A percentile compares a stretch with the other conserved stretches of the same genome.
Conservation (phyloP, 108 stramenopile species). For the Stephanodiscus triporus region DNA sequence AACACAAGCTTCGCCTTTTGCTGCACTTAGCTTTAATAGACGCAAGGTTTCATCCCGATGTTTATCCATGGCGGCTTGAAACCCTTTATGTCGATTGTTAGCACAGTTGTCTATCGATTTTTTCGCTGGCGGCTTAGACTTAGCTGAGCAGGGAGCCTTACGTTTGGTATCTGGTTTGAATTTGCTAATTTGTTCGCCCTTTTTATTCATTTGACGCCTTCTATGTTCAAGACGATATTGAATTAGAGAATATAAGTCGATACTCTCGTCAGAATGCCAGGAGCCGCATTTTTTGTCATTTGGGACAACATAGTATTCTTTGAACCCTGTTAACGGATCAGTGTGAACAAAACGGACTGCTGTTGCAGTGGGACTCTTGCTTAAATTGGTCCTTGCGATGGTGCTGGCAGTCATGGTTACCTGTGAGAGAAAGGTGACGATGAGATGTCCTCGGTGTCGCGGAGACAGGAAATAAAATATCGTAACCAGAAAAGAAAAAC, state of each 20-base stretch:
- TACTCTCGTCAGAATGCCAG: conserved; percentile 56
- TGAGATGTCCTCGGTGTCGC: conserved; percentile 1
- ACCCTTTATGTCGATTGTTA: neutral
- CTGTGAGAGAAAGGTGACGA: conserved; percentile 11
- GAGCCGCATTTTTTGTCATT: conserved; percentile 48
- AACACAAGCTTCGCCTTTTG: conserved; percentile 27
- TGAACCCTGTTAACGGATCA: conserved; percentile 56
- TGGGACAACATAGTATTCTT: conserved; percentile 65
- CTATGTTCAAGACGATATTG: conserved; percentile 39
- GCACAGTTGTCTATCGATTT: neutral
- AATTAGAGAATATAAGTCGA: conserved; percentile 58
- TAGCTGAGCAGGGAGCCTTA: neutral
- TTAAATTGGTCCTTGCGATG: conserved; percentile 17
- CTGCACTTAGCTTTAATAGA: conserved; percentile 27
- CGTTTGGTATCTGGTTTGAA: neutral
- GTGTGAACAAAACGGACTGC: conserved; percentile 46
- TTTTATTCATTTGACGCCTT: neutral
- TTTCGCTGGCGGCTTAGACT: neutral
- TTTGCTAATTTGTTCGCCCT: neutral
- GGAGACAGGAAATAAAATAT: neutral
- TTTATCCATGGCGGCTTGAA: conserved; percentile 1
- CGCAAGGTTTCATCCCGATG: conserved; percentile 23
- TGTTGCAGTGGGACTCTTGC: conserved; percentile 34
- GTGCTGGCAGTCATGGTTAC: conserved; percentile 27
- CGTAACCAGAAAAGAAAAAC: neutral